These are phyloP conservation scores for Aspergillus hiratsukae DNA, from an alignment of 2,329 filamentous ascomycete genomes.

Conservation along the genomic window DNA sequence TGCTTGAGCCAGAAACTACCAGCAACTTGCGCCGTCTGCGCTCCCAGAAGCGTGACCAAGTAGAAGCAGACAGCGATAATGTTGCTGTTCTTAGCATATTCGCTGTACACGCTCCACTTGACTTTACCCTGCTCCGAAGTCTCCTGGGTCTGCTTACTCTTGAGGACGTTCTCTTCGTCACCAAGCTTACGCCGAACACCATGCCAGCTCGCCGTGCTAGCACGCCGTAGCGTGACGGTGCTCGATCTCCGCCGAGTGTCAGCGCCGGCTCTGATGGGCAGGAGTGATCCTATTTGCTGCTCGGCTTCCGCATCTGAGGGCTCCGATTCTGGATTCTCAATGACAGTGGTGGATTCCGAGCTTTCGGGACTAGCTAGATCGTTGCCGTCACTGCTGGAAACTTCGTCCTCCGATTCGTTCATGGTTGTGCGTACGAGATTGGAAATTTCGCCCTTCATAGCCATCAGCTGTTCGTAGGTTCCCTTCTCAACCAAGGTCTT, in stretches of 20 bases:
- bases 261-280: slow-evolving; percentile 64
- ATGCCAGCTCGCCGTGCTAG: slow-evolving; percentile 85
- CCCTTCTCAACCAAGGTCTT: slow-evolving; percentile 81
- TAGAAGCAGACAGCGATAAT: slow-evolving; percentile 78
- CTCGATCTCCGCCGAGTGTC: slow-evolving; percentile 61
- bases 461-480: slow-evolving; percentile 84
- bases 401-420: slow-evolving; percentile 38
- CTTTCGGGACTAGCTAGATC: slow-evolving; percentile 68
- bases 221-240: slow-evolving; percentile 75
- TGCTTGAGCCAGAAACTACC: slow-evolving; percentile 90
- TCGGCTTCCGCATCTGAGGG: slow-evolving; percentile 56
- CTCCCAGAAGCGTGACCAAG: slow-evolving; percentile 67
- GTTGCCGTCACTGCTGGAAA: slow-evolving; percentile 48
- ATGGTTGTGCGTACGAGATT: slow-evolving; percentile 76
- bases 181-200: slow-evolving; percentile 77
- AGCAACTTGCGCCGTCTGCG: slow-evolving; percentile 77
- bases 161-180: slow-evolving; percentile 70
- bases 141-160: slow-evolving; percentile 83
- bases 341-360: slow-evolving; percentile 51
- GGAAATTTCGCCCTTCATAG: slow-evolving; percentile 86
- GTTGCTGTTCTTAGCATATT: slow-evolving; percentile 95
- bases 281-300: slow-evolving; percentile 69
- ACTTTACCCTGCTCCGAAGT: slow-evolving; percentile 92
- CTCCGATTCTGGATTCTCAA: slow-evolving; percentile 47
- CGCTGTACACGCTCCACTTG: slow-evolving; percentile 90